Conservation (phyloP, 306 rosid species). For the Arachis stenosperma region DNA sequence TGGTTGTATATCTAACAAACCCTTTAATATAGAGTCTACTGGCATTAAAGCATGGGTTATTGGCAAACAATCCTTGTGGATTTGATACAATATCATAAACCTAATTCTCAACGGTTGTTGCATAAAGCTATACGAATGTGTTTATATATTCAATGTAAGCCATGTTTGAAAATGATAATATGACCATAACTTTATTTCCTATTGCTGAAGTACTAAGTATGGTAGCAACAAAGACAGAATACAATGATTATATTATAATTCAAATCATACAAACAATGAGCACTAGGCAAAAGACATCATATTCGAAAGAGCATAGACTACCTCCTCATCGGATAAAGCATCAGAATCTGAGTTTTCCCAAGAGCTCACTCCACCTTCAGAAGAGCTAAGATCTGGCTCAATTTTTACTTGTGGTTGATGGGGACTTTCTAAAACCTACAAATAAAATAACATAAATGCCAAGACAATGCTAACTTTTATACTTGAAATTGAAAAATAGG, state of each 20-base stretch:
- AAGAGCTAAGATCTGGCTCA: conserved; percentile 59
- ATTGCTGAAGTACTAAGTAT: conserved; percentile 25
- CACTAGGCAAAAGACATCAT: conserved; percentile 25
- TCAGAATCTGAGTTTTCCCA: conserved; percentile 67
- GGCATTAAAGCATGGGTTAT: too few relatives aligned
- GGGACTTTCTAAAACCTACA: conserved; percentile 69
- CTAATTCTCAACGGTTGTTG: too few relatives aligned
- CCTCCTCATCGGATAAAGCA: conserved; percentile 66
- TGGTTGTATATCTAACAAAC: background rate
- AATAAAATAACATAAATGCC: conserved; percentile 27
- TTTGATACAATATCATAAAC: background rate
- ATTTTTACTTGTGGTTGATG: conserved; percentile 51
- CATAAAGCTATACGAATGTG: too few relatives aligned
- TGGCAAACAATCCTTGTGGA: background rate
- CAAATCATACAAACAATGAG: conserved; percentile 19
- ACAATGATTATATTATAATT: conserved; percentile 25
- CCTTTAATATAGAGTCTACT: too few relatives aligned
- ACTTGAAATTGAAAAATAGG: conserved; percentile 21
- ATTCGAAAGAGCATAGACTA: conserved; percentile 34
- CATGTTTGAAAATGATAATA: conserved; percentile 20
- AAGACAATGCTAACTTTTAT: conserved; percentile 11
- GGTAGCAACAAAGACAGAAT: conserved; percentile 23
- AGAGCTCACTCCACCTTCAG: conserved; percentile 61
- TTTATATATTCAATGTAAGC: background rate
- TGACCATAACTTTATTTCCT: conserved; percentile 1